These are phyloP conservation scores for Emericellopsis terricola DNA, from an alignment of 495 filamentous ascomycete species.

Conservation along the genomic window DNA sequence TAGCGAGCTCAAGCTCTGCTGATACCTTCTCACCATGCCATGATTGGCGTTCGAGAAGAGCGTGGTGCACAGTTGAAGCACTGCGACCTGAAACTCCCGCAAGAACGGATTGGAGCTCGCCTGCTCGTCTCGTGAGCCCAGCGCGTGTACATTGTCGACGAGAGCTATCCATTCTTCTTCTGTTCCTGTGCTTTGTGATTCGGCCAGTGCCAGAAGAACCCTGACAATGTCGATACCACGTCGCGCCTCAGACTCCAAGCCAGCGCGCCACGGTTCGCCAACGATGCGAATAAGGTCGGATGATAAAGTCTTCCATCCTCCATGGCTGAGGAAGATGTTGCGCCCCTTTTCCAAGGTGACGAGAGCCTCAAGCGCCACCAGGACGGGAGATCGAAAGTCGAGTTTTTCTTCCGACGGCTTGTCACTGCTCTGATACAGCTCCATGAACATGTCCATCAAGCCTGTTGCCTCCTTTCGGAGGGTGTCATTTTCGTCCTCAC, in stretches of 20 bases:
- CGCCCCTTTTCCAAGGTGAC: slow-evolving; percentile 22
- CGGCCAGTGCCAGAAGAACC: slow-evolving; percentile 25
- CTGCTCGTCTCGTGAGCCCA: slow-evolving; percentile 11
- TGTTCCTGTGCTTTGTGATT: slow-evolving; percentile 17
- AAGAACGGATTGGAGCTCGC: slow-evolving; percentile 6
- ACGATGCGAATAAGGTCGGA: slow-evolving; percentile 26
- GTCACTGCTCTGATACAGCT: slow-evolving; percentile 28
- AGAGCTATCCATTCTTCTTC: slow-evolving; percentile 30
- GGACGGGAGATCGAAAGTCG: slow-evolving; percentile 31
- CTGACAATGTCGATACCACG: slow-evolving; percentile 35
- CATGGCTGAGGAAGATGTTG: slow-evolving; percentile 20
- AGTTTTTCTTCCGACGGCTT: slow-evolving; percentile 9
- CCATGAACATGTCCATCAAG: slow-evolving; percentile 37
- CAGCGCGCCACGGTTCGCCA: slow-evolving; percentile 4
- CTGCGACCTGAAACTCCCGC: slow-evolving; percentile 28
- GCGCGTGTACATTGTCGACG: slow-evolving; percentile 19
- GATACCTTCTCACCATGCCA: slow-evolving; percentile 23
- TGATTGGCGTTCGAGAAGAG: slow-evolving; percentile 25
- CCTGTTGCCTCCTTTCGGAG: slow-evolving; percentile 34
- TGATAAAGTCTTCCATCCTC: slow-evolving; percentile 30
- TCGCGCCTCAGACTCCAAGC: slow-evolving; percentile 8
- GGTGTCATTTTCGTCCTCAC: slow-evolving; percentile 41
- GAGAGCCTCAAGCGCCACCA: slow-evolving; percentile 35
- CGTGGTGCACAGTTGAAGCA: slow-evolving; percentile 29
- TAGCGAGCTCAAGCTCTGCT: slow-evolving; percentile 8